Evolutionary conservation across 352 stramenopile species (phyloP).

Genomic region (Globisporangium lucens): DNA sequence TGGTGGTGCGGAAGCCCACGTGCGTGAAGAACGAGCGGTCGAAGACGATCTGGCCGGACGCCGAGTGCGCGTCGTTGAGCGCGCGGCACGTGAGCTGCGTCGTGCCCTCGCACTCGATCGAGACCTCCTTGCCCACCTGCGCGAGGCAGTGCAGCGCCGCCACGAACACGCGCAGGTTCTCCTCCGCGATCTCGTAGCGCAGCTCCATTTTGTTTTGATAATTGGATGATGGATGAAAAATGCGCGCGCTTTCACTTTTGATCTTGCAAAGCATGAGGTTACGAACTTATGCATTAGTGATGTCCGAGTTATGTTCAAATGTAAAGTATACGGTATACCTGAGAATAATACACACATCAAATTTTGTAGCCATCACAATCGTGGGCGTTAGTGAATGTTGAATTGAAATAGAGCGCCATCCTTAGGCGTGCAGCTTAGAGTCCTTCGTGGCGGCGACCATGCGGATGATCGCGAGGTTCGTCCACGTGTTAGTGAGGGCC

Average conservation of each 20-base stretch:
- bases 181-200: conserved; percentile 65
- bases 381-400: no score
- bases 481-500: conserved; percentile 43
- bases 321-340: no score
- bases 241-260: no score
- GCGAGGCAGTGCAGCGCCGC: conserved; percentile 74
- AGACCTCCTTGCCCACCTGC: conserved; percentile 79
- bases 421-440: conserved; percentile 21
- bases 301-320: no score
- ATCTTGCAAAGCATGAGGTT: no score
- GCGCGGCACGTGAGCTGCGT: conserved; percentile 56
- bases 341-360: no score
- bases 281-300: no score
- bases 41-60: conserved; percentile 60
- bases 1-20: conserved; percentile 17
- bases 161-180: conserved; percentile 77
- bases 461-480: conserved; percentile 57
- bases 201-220: conserved; percentile 46
- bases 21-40: conserved; percentile 65
- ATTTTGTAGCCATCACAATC: no score
- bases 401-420: no score
- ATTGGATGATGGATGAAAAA: no score
- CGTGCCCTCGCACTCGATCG: conserved; percentile 59
- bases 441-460: conserved; percentile 50
- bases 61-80: conserved; percentile 84